phyloP scores from a whole-genome alignment of 2,329 filamentous ascomycete species.

The Pyrenophora tritici-repentis region DNA sequence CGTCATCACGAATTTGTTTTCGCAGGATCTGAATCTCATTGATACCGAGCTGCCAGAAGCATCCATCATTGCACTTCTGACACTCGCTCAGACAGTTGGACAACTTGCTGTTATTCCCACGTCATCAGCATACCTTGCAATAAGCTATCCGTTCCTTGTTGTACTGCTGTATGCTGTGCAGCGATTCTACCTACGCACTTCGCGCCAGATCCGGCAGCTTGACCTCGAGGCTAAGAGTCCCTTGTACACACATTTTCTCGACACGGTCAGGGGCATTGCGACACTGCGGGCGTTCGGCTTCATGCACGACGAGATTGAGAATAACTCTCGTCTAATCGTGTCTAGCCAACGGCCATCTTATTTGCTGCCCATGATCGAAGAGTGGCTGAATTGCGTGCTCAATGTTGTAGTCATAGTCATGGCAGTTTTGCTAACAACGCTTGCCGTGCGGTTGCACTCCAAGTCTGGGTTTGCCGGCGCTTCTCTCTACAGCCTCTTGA shows the following conservation, averaged over 20 bases:
- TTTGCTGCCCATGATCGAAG: slow-evolving; percentile 48
- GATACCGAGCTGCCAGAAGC: slow-evolving; percentile 45
- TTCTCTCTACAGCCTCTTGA: no score
- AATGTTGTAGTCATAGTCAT: slow-evolving; percentile 41
- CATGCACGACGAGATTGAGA: slow-evolving; percentile 5
- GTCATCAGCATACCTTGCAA: no score
- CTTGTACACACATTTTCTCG: slow-evolving; percentile 56
- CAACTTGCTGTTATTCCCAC: no score
- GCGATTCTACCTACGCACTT: slow-evolving; percentile 51
- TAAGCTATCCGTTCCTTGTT: no score
- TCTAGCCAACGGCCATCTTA: slow-evolving; percentile 48
- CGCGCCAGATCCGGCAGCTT: slow-evolving; percentile 53
- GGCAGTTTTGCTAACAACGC: slow-evolving; percentile 36
- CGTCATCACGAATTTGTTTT: slow-evolving; percentile 22
- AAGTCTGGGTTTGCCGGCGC: slow-evolving; percentile 25
- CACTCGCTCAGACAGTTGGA: not conserved
- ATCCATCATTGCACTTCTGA: not conserved
- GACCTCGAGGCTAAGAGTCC: slow-evolving; percentile 57
- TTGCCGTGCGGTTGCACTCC: slow-evolving; percentile 23
- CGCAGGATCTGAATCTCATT: slow-evolving; percentile 50
- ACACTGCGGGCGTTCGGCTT: slow-evolving; percentile 55
- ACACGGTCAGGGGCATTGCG: slow-evolving; percentile 52
- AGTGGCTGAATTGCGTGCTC: slow-evolving; percentile 48
- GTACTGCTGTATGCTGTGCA: slow-evolving; percentile 41
- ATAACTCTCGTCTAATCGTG: slow-evolving; percentile 40